A percentile compares a stretch with the other conserved stretches of the same genome.
Evolutionary conservation across 1,284 basidiomycete species (phyloP).

Genomic region (Vanrija humicola): DNA sequence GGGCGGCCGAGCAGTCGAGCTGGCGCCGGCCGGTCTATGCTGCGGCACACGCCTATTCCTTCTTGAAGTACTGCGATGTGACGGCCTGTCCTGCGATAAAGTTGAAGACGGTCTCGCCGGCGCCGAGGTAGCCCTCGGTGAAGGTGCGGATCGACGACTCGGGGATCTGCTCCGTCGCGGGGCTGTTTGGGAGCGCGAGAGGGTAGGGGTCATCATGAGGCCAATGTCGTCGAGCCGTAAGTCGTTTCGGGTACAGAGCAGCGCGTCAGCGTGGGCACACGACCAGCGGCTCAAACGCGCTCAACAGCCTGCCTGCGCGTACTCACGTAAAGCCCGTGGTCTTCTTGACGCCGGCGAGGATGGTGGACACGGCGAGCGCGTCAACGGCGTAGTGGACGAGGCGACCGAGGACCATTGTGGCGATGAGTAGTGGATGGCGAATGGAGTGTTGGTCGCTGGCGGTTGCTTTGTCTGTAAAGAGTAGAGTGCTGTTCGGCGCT

Average conservation of each 20-base stretch:
- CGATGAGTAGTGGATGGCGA: slow-evolving; percentile 53
- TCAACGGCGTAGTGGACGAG: slow-evolving; percentile 81
- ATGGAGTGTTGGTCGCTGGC: no score
- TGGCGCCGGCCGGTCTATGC: no score
- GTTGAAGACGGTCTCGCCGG: slow-evolving; percentile 86
- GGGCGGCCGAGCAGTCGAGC: no score
- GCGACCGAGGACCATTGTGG: slow-evolving; percentile 58
- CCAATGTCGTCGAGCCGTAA: neutral
- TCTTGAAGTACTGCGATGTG: slow-evolving; percentile 67
- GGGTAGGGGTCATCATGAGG: neutral
- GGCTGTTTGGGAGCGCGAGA: slow-evolving; percentile 51
- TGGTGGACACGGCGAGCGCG: slow-evolving; percentile 78
- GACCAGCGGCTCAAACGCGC: no score
- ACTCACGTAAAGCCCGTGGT: slow-evolving; percentile 85
- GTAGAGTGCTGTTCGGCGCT: no score
- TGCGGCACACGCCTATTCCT: slow-evolving; percentile 3
- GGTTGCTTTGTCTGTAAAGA: no score
- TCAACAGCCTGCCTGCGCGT: neutral
- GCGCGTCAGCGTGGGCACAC: neutral
- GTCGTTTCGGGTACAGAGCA: neutral
- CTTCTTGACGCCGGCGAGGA: slow-evolving; percentile 85
- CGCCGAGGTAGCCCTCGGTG: slow-evolving; percentile 74
- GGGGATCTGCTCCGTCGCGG: slow-evolving; percentile 63
- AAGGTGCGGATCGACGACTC: slow-evolving; percentile 71
- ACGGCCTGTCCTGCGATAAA: slow-evolving; percentile 73